A percentile compares a stretch with the other conserved stretches of the same genome.
Evolutionary conservation across 148 eudicot genomes (phyloP).

Genomic region (Dianthus caryophyllus): DNA sequence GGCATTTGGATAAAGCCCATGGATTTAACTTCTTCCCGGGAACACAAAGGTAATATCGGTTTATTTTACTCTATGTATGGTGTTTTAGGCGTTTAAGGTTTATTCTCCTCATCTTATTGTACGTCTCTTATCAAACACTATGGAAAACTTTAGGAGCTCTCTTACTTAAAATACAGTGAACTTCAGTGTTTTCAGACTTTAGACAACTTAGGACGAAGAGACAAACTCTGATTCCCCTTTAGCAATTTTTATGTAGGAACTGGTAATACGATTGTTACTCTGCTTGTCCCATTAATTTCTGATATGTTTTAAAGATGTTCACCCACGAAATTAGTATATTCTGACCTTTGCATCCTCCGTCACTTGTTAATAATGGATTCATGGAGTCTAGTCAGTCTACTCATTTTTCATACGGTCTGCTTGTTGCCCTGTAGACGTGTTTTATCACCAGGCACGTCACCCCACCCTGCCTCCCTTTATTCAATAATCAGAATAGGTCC

Average conservation of each 20-base stretch:
- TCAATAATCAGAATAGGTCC: neutral
- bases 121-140: too few relatives aligned
- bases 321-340: neutral
- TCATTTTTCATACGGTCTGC: neutral
- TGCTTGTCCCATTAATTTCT: too few relatives aligned
- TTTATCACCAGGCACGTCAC: neutral
- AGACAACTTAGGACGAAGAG: too few relatives aligned
- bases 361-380: too few relatives aligned
- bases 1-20: constrained; percentile 86
- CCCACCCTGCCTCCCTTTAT: neutral
- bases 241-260: neutral
- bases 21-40: constrained; percentile 99
- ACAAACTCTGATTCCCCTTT: too few relatives aligned
- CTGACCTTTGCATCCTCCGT: too few relatives aligned
- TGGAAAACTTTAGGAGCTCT: too few relatives aligned
- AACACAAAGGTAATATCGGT: constrained; percentile 60
- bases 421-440: neutral
- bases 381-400: too few relatives aligned
- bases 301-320: neutral
- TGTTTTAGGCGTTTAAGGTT: too few relatives aligned
- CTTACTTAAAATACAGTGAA: too few relatives aligned
- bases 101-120: too few relatives aligned
- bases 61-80: neutral
- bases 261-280: neutral
- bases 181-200: too few relatives aligned